Conservation (phyloP, 2,329 filamentous ascomycete species). For the Elsinoe perseae region DNA sequence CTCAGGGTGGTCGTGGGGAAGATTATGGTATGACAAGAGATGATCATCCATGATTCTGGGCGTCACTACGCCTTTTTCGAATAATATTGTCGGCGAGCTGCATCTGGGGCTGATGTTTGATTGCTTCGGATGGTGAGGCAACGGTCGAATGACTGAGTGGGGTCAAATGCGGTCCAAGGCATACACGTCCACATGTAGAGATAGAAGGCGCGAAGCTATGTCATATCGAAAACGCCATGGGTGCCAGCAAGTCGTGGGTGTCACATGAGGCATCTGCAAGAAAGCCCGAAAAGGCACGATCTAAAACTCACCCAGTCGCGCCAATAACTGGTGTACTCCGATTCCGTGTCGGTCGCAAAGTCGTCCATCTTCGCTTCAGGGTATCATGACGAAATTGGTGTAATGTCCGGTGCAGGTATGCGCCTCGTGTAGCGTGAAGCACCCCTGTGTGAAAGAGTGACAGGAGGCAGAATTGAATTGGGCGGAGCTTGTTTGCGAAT, state of each 20-base stretch:
- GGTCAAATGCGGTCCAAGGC: neutral
- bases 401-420: neutral
- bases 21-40: slow-evolving; percentile 4
- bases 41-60: slow-evolving; percentile 3
- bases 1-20: slow-evolving; percentile 10
- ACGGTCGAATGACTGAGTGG: neutral
- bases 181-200: neutral
- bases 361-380: slow-evolving; percentile 64
- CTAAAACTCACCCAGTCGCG: slow-evolving; percentile 80
- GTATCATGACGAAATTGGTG: slow-evolving; percentile 13
- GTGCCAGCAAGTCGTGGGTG: slow-evolving; percentile 7
- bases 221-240: neutral
- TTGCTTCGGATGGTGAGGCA: neutral
- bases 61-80: neutral
- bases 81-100: neutral
- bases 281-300: slow-evolving; percentile 9
- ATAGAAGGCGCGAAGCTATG: slow-evolving; percentile 3
- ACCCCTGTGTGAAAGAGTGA: neutral
- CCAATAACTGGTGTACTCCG: slow-evolving; percentile 99
- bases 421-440: neutral
- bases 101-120: slow-evolving; percentile 1
- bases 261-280: slow-evolving; percentile 10
- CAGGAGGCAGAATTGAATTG: neutral
- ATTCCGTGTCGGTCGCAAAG: slow-evolving; percentile 95
- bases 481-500: neutral